Conservation (phyloP, 2,329 filamentous ascomycete genomes). For the Colletotrichum tropicale region DNA sequence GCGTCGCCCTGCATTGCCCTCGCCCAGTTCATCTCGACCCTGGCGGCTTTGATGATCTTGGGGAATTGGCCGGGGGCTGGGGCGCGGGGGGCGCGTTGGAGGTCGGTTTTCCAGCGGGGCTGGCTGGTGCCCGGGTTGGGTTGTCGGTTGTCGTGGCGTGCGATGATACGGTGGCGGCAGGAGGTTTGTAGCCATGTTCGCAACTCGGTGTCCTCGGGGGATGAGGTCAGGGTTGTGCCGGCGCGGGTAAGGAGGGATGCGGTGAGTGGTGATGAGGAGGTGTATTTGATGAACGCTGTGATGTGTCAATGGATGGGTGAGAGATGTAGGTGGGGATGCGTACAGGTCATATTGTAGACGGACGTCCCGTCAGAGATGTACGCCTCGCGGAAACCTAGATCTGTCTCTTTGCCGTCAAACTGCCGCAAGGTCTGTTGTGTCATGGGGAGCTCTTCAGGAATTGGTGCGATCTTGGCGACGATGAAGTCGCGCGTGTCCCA, state of each 20-base stretch:
- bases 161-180: background rate
- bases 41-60: background rate
- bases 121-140: no score
- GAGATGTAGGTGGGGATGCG: no score
- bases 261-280: background rate
- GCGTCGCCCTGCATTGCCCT: background rate
- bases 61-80: background rate
- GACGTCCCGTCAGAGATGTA: background rate
- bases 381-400: background rate
- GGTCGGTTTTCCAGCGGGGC: background rate
- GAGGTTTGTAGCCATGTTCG: background rate
- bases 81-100: rapidly evolving
- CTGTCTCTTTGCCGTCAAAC: background rate
- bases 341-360: background rate
- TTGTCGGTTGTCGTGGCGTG: background rate
- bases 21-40: background rate
- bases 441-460: rapidly evolving
- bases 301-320: no score
- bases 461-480: background rate
- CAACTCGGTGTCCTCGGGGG: background rate
- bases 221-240: background rate
- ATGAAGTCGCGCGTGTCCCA: background rate
- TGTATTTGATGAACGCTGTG: background rate
- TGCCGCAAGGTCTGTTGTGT: rapidly evolving
- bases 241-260: background rate